Percentiles rank a stretch among this genome's conserved stretches.
These are phyloP conservation scores for Musa troglodytarum DNA, from an alignment of 176 grass and related monocot species.

Conservation along the genomic window DNA sequence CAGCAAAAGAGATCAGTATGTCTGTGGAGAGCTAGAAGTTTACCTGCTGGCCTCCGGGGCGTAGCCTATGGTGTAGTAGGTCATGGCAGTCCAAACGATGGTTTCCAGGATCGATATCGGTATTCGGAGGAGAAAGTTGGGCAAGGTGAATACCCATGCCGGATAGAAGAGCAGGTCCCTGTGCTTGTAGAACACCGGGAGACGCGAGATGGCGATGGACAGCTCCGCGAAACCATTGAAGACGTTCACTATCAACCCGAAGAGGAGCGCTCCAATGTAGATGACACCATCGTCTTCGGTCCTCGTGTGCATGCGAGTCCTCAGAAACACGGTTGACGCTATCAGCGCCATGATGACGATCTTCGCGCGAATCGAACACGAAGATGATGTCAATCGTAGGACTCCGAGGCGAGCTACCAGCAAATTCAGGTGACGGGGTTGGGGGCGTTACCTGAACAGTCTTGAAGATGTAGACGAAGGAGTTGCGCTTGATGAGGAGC, in stretches of 20 bases:
- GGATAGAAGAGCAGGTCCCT: conserved; percentile 93
- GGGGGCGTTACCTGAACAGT: conserved; percentile 51
- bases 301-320: conserved; percentile 61
- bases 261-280: conserved; percentile 79
- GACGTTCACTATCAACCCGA: conserved; percentile 75
- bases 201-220: conserved; percentile 63
- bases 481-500: conserved; percentile 98
- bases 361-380: conserved; percentile 18
- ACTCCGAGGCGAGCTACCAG: background rate
- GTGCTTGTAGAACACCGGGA: conserved; percentile 97
- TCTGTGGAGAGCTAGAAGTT: background rate
- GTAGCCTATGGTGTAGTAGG: conserved; percentile 84
- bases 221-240: conserved; percentile 98
- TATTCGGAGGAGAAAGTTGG: conserved; percentile 64
- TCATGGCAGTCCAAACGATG: conserved; percentile 65
- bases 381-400: background rate
- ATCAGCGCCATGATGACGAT: conserved; percentile 68
- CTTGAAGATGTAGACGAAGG: conserved; percentile 92
- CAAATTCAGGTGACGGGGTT: background rate
- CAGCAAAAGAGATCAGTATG: too few species aligned
- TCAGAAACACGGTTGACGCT: conserved; percentile 59
- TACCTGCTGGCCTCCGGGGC: conserved; percentile 88
- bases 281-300: conserved; percentile 56
- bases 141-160: conserved; percentile 81
- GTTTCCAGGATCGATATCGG: conserved; percentile 84